These are phyloP conservation scores for Yamadazyma philogaea DNA, from an alignment of 805 yeast species.

Conservation along the genomic window DNA sequence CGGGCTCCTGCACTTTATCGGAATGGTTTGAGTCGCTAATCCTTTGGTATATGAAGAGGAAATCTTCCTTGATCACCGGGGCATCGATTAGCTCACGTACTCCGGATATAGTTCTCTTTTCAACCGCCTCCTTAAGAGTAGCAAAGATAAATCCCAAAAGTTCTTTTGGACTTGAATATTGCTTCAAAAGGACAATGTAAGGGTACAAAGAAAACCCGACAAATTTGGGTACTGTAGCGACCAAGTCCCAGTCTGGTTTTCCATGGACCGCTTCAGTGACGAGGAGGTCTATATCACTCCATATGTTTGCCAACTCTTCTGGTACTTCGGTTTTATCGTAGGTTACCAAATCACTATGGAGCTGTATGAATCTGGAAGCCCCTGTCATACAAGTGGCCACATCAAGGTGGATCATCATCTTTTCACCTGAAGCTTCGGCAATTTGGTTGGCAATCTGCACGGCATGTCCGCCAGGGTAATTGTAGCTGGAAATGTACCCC, in stretches of 20 bases:
- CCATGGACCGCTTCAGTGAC: slow-evolving; percentile 15
- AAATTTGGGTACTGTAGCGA: slow-evolving; percentile 22
- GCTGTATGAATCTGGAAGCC: slow-evolving; percentile 68
- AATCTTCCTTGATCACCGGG: slow-evolving; percentile 20
- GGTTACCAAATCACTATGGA: slow-evolving; percentile 31
- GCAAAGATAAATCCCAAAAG: neutral
- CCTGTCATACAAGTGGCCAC: slow-evolving; percentile 88
- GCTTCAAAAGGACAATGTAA: slow-evolving; percentile 10
- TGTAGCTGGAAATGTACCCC: slow-evolving; percentile 62
- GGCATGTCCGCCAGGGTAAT: slow-evolving; percentile 91
- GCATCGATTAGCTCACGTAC: slow-evolving; percentile 16
- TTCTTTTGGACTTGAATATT: slow-evolving; percentile 4
- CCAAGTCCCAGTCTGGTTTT: slow-evolving; percentile 21
- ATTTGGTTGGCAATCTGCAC: slow-evolving; percentile 49
- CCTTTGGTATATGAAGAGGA: slow-evolving; percentile 30
- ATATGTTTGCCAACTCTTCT: slow-evolving; percentile 21
- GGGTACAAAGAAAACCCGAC: slow-evolving; percentile 19
- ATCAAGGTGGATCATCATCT: slow-evolving; percentile 62
- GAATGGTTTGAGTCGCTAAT: slow-evolving; percentile 8
- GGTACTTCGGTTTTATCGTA: slow-evolving; percentile 77
- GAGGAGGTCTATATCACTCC: slow-evolving; percentile 29
- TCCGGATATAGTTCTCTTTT: neutral
- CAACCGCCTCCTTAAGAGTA: slow-evolving; percentile 1
- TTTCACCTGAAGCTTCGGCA: slow-evolving; percentile 14
- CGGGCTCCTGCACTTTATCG: neutral